Evolutionary conservation across 805 yeast species (phyloP), one percentile per base, ranked within the genome.

Genomic region (Candida adriatica): DNA sequence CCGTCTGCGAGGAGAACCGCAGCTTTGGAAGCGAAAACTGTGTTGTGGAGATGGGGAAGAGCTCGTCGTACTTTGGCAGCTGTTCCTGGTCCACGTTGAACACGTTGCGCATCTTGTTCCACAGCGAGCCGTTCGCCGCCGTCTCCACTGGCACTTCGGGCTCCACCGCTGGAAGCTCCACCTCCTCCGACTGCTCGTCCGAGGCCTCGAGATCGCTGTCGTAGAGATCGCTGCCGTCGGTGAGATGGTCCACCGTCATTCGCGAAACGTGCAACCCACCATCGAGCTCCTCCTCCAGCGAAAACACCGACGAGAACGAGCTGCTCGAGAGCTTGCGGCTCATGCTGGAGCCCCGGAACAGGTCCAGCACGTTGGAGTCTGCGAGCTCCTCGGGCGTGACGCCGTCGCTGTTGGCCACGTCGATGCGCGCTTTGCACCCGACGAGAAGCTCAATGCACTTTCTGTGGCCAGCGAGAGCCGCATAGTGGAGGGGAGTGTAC

Each of bases 401-500:
- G 10, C 79, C 79, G 43, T 70, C 71, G 28, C 64, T 57, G 16
- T 82, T 65, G 46, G 59, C 70, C 35, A 68, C 53, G 23, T 65
- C 61, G 41, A 70, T 56, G 43, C 72, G 75, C 1, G 90, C 81
- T 31, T 76, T 79, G 51, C 80, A 77, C 22, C 68, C 75, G 25
- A 79, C 51, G 41, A 84, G 64, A 26, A 79, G 49, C 26, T 69
- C 66, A 39, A 84, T 80, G 24, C 80, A 64, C 28, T 71, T 78
- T 31, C 83, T 62, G 48, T 81, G 70, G 19, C 95, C 95, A 43
- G 68, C 65, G 45, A 88, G 54, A 19, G 86, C 73, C 0, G 96
- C 95, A 50, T 82, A 78, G 55, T 88, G 95, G 35, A 92, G 62
- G 5, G 98, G 95, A 0, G 96, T 79, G 40, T 73, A 73, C 2